phyloP scores from a whole-genome alignment of 1,284 basidiomycete genomes.

The Inonotus obliquus region DNA sequence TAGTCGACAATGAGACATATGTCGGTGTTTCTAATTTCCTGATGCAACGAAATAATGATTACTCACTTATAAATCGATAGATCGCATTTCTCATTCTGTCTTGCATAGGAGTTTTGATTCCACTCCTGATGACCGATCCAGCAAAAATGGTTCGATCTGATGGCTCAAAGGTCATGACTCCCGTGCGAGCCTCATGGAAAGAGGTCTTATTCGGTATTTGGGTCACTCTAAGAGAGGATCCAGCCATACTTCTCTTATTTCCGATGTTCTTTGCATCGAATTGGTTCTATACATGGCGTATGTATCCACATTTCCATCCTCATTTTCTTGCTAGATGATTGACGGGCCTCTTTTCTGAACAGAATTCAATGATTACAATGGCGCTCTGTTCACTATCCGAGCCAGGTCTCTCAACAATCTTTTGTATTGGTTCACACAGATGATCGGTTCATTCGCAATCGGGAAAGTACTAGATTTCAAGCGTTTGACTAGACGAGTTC shows the following conservation, averaged over 20 bases:
- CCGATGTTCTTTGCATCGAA: slow-evolving; percentile 37
- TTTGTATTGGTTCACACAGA: slow-evolving; percentile 36
- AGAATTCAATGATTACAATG: slow-evolving; percentile 38
- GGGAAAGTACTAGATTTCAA: slow-evolving; percentile 28
- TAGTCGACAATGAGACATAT: slow-evolving; percentile 31
- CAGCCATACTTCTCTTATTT: slow-evolving; percentile 34
- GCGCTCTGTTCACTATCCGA: slow-evolving; percentile 35
- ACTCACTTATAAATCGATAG: slow-evolving; percentile 18
- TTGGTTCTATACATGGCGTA: slow-evolving; percentile 36
- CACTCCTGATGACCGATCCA: slow-evolving; percentile 32
- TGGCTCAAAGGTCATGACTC: slow-evolving; percentile 29
- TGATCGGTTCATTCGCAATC: slow-evolving; percentile 35
- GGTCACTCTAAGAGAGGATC: slow-evolving; percentile 32
- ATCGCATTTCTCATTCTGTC: slow-evolving; percentile 34
- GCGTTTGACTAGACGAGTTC: slow-evolving; percentile 42
- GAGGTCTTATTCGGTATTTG: slow-evolving; percentile 32
- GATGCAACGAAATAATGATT: not conserved
- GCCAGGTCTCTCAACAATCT: slow-evolving; percentile 35
- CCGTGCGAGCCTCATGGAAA: slow-evolving; percentile 33
- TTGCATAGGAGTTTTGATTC: slow-evolving; percentile 29
- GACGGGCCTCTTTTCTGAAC: not conserved
- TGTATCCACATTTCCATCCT: not conserved
- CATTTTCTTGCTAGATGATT: not conserved
- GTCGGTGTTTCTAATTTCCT: slow-evolving; percentile 13
- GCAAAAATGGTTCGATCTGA: slow-evolving; percentile 34